A percentile compares a stretch with the other conserved stretches of the same genome.
These are phyloP conservation scores for Skeletonema tropicum DNA, from an alignment of 108 stramenopile genomes.

Conservation along the genomic window DNA sequence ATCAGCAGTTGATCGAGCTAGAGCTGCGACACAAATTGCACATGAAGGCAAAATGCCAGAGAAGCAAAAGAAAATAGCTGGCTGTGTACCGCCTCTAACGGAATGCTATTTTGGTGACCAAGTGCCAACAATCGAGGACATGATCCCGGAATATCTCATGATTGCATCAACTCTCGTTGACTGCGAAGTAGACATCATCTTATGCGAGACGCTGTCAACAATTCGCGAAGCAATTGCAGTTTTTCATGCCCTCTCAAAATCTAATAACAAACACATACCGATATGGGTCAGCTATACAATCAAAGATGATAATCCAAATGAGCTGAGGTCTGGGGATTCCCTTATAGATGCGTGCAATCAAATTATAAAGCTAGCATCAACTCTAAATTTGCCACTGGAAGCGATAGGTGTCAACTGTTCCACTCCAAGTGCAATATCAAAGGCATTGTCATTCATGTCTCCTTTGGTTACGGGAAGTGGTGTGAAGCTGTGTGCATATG, in stretches of 20 bases:
- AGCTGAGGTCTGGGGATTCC: conserved; percentile 43
- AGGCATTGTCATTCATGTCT: conserved; percentile 22
- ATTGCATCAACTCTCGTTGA: conserved; percentile 43
- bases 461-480: conserved; percentile 3
- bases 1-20: conserved; percentile 47
- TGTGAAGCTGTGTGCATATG: conserved; percentile 40
- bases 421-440: conserved; percentile 39
- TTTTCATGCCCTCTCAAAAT: conserved; percentile 14
- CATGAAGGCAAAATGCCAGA: not conserved
- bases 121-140: conserved; percentile 28
- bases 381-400: conserved; percentile 27
- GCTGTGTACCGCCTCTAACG: conserved; percentile 49
- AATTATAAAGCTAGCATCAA: conserved; percentile 12
- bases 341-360: conserved; percentile 22
- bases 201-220: conserved; percentile 54
- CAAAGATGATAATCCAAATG: conserved; percentile 30
- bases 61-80: conserved; percentile 33
- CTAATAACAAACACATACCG: conserved; percentile 13
- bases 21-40: conserved; percentile 26
- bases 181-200: conserved; percentile 40
- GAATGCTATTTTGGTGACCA: conserved; percentile 45
- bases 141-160: conserved; percentile 29
- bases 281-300: conserved; percentile 51
- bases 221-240: conserved; percentile 41
- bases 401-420: conserved; percentile 55